Evolutionary conservation across 768 basidiomycete genomes (phyloP), one percentile per base, ranked within the genome.

Genomic region (Trametes sanguinea): DNA sequence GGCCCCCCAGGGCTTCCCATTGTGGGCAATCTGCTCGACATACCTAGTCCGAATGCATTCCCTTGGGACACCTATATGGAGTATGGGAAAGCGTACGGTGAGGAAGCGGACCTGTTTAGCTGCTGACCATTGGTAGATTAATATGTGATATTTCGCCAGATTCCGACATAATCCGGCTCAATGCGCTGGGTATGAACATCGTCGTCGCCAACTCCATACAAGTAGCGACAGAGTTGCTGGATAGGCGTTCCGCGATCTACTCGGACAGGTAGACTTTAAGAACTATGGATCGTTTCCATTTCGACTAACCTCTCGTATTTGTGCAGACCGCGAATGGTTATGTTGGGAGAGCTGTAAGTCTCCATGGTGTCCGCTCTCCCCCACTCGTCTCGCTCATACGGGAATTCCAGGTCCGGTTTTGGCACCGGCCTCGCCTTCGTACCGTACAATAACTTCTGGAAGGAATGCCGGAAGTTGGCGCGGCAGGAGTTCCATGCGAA

Each of bases 161-260:
- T 29, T 61, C 60, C 46, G 60, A 61, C 22, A 48, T 61, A 14
- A 54, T 61, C 22, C 60, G 52, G 9, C 45, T 61, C 29, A 48
- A 54, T 29, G 53, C 53, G n/a, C 8, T 61, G 29, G 60, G 60
- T 4, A 61, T 54, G 53, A 61, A 61, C 43, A 65, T 72, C 39
- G 57, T 75, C 52, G 65, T 76, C 50, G 63, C 72, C n/a, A 74
- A 73, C 62, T 65, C 70, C 0, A 35, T 57, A 3, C 48, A 67
- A 27, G 64, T 54, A 5, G 71, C 68, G 17, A 37, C 51, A 9
- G 71, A 72, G 6, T 57, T 74, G 11, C 62, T 74, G 16, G 72
- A 73, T 1, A 70, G 67, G 57, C 60, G 69, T 22, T 65, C 68
- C 4, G 42, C 65, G 13, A 65, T 65, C 2, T 73, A 71, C 56